Base-by-base conservation (phyloP, 2,329 filamentous ascomycete genomes). In the Calonectria leucothoes region DNA sequence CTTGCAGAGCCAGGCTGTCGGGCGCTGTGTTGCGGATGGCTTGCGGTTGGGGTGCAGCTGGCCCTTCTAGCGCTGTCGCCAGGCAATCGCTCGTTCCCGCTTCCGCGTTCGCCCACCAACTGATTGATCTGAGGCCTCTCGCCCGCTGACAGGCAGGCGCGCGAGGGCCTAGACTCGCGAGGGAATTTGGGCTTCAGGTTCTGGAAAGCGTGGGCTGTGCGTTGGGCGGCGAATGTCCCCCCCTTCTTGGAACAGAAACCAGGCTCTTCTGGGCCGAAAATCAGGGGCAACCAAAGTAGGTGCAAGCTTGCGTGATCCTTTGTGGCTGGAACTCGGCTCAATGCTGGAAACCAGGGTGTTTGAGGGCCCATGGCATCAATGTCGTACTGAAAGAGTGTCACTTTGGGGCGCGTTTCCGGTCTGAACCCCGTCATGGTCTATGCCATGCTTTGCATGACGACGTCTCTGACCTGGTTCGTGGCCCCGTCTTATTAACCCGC, bases 251-350 rank as follows among this genome's bases (percentile, higher is more conserved):
- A 45, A 55, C 55, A 55, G n/a, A 25, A 52, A 23, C 61, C 61
- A 29, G 25, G 27, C 33, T 35, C 52, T 57, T 67, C 35, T 57
- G 37, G 59, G 55, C 69, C 20, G 48, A 66, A 20, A 45, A 57
- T 59, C 57, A 65, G 66, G 64, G 64, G 45, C 55, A 49, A 27
- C 48, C 52, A 52, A 70, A 39, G 72, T 39, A 72, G 51, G 63
- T 72, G 68, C 51, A 29, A 71, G 72, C 70, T 71, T 77, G 76
- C 69, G 74, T 65, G 70, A 74, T 74, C 65, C 70, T 69, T 55
- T 64, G 74, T 70, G 74, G 72, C 67, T 74, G 69, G 63, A 70
- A 33, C 49, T 70, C 51, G 55, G 71, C 57, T 61, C 45, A 48
- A 78, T 77, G 65, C 73, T 69, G 76, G 52, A 71, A 67, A 48